Percentiles rank a stretch among this genome's conserved stretches.
Conservation (phyloP, 768 basidiomycete species). For the Kwoniella newhampshirensis region DNA sequence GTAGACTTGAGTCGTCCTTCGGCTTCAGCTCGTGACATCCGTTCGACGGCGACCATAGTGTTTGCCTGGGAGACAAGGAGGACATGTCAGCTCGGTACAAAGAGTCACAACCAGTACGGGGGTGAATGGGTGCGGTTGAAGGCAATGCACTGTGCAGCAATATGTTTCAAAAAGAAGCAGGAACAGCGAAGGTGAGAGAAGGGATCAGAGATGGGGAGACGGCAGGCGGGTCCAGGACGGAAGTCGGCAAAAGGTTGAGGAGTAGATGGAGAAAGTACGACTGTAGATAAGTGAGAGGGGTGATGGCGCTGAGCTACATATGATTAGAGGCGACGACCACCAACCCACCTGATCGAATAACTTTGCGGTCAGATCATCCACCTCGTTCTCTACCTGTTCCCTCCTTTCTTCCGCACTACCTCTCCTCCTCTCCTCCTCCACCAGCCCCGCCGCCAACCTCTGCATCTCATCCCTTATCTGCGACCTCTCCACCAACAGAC, state of each 20-base stretch:
- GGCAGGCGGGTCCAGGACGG: too few relatives aligned
- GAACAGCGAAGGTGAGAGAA: too few relatives aligned
- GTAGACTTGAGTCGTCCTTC: conserved; percentile 73
- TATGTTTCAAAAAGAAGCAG: too few relatives aligned
- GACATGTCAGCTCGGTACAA: not conserved
- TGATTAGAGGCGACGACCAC: not conserved
- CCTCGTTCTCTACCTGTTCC: conserved; percentile 81
- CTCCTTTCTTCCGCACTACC: conserved; percentile 86
- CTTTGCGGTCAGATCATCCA: conserved; percentile 87
- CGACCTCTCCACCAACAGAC: conserved; percentile 83
- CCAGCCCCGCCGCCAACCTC: conserved; percentile 89
- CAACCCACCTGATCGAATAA: conserved; percentile 64
- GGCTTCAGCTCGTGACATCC: conserved; percentile 66
- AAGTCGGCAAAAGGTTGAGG: too few relatives aligned
- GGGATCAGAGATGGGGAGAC: too few relatives aligned
- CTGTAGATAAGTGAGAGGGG: too few relatives aligned
- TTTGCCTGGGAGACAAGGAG: conserved; percentile 72
- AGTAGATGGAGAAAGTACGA: too few relatives aligned
- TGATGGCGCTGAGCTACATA: too few relatives aligned
- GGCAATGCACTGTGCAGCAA: too few relatives aligned
- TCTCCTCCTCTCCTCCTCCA: conserved; percentile 85
- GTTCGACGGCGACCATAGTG: conserved; percentile 94
- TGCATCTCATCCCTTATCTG: conserved; percentile 90
- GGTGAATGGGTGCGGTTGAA: too few relatives aligned
- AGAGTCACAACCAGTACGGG: too few relatives aligned